These are phyloP conservation scores for Fusarium sp. DNA, from an alignment of 2,329 filamentous ascomycete genomes.

Conservation along the genomic window DNA sequence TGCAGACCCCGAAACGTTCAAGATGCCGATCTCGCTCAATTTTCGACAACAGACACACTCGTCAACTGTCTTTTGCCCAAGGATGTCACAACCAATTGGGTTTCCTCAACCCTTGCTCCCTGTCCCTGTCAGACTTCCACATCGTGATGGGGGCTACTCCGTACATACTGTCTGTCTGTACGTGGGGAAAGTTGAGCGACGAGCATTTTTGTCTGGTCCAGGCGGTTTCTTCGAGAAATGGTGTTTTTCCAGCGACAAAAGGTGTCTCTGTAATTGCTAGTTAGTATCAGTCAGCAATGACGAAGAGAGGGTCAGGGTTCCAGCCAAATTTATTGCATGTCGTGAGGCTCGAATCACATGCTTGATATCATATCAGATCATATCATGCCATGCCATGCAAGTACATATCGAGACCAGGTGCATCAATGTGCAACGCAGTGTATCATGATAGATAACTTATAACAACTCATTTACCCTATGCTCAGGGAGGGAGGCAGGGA, in stretches of 20 bases:
- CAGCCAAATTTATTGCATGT: neutral
- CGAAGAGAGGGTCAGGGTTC: neutral
- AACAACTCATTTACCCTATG: neutral
- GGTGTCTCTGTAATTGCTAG: neutral
- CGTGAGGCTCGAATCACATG: slow-evolving; percentile 20
- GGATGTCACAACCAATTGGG: neutral
- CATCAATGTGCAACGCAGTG: neutral
- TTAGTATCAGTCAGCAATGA: neutral
- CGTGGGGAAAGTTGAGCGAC: neutral
- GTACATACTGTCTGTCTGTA: neutral
- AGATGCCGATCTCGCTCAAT: slow-evolving; percentile 11
- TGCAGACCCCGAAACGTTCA: slow-evolving; percentile 2
- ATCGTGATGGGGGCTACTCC: neutral
- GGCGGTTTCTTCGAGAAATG: neutral
- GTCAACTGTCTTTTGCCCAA: neutral
- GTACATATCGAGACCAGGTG: neutral
- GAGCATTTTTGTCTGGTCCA: neutral
- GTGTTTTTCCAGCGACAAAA: neutral
- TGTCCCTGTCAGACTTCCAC: slow-evolving; percentile 3
- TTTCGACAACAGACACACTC: neutral
- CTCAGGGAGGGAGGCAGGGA: neutral
- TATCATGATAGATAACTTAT: neutral
- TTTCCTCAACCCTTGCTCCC: neutral
- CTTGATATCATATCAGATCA: neutral
- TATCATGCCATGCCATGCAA: neutral